Base-by-base conservation (phyloP, 257 asterid species). In the Nicotiana attenuata region DNA sequence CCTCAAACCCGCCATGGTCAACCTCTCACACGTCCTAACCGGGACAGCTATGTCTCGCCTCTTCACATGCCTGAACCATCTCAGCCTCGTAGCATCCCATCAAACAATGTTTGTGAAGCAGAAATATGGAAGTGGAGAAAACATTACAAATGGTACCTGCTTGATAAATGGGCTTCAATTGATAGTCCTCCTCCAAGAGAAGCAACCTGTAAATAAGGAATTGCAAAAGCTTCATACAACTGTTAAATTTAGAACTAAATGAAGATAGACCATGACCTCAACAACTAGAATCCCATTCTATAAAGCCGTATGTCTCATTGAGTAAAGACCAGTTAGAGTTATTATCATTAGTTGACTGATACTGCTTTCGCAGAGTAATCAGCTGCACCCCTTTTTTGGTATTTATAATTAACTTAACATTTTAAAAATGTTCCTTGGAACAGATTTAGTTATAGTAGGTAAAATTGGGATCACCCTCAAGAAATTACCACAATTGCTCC, bases 151-250 rank as follows among this genome's bases (percentile, higher is more conserved):
- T 52, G 86, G 47, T 71, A 95, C 99, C 99, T 90, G 92, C 88
- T 91, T 86, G 91, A 83, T 76, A 93, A 81, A 85, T 95, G 93
- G 80, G 99, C 98, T 89, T 95, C 99, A 90, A 95, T 85, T 5
- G 99, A 93, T 60, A 93, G 94, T 87, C 98, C 97, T 87, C 91
- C 99, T 57, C 98, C 99, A 68, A 90, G 91, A 81, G 95, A 86
- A 87, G 97, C 97, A 86, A 95, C 99, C 99, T 95, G 91, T 41
- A 68, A 61, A 33, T 5, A 33, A 5, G 7, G 7, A 60, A 56
- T 79, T 52, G 19, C 65, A 53, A 15, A 63, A 52, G 20, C 57
- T 38, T 71, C 3, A 19, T 71, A 24, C 31, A 71, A 71, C 35
- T 5, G 33, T 65, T 65, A 14, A 65, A 22, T 20, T 41, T 35